Evolutionary conservation across 2,329 filamentous ascomycete genomes (phyloP).

Genomic region (Thielaviopsis cerberus): DNA sequence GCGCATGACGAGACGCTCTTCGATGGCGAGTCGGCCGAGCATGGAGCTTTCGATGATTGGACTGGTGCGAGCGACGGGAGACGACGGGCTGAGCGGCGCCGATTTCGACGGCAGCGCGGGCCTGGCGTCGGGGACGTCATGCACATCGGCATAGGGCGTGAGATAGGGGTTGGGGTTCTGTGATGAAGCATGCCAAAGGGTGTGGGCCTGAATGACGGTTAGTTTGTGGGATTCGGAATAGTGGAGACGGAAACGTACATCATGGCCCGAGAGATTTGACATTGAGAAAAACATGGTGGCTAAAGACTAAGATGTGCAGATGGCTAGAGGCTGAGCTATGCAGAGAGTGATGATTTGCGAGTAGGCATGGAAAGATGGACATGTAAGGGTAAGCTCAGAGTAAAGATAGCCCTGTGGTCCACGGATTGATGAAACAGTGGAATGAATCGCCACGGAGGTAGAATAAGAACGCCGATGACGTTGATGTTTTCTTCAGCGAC

Average conservation of each 20-base stretch:
- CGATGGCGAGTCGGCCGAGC: conserved; percentile 50
- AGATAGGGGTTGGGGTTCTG: conserved; percentile 27
- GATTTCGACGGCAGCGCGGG: conserved; percentile 15
- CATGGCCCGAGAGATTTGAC: conserved; percentile 49
- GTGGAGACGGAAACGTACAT: conserved; percentile 30
- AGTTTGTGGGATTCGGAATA: not conserved
- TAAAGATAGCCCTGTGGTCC: no score
- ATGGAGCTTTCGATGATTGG: conserved; percentile 35
- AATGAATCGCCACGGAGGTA: no score
- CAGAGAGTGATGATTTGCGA: not conserved
- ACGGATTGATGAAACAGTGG: no score
- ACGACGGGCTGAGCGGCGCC: conserved; percentile 14
- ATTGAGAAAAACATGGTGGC: conserved; percentile 42
- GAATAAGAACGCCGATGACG: no score
- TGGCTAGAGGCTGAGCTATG: no score
- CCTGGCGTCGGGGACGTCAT: conserved; percentile 18
- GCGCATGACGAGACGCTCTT: conserved; percentile 58
- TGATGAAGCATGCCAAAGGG: conserved; percentile 54
- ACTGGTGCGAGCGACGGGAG: conserved; percentile 22
- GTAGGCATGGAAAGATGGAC: no score
- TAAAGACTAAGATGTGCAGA: no score
- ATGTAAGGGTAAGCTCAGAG: no score
- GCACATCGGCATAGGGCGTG: conserved; percentile 19
- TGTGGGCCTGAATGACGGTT: conserved; percentile 39
- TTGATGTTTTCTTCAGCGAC: no score